Evolutionary conservation across 352 stramenopile species (phyloP), one percentile per base, ranked within the genome.

Genomic region (Globisporangium perplexum): DNA sequence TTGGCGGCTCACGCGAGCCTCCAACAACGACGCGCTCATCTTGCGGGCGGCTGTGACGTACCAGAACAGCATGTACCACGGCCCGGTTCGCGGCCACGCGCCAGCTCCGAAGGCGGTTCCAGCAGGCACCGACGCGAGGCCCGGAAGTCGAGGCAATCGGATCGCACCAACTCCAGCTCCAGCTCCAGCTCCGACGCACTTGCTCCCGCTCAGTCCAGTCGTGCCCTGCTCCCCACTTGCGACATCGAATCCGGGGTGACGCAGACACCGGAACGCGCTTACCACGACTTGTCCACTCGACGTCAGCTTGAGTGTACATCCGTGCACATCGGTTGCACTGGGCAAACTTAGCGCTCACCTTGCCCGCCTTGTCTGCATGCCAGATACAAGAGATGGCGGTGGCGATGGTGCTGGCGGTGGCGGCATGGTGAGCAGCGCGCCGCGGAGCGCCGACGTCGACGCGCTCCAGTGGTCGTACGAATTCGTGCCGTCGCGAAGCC

Each of bases 11-110:
- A 3, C 24, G n/a, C 59, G 47, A 4, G 47, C 61, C 0, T 62
- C 57, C 1, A 47, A 54, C 18, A 17, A 41, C n/a, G 59, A 66
- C 20, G 50, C 62, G 3, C 50, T 55, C 4, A 62, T 69, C 57
- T 48, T 75, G 36, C 56, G 64, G 0, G 57, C 60, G 11, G 44
- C 57, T 7, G 64, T 71, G 22, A 62, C 43, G 26, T 72, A 71
- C 38, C 38, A 55, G 48, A 43, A 22, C 36, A 43, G 2, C 1
- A 22, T 22, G 36, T 18, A 33, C 22, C 42, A 18, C 8, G 18
- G 2, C 30, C 10, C 22, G 12, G 6, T 6, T 28, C 41, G 12
- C 15, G 33, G 33, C 8, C 8, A 5, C 12, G 41, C 41, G 1
- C 5, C 42, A n/a, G 43, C 4, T 31, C 22, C 22, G 22, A 33